These are phyloP conservation scores for Coemansia sp. DNA, from an alignment of 192 early-diverging fungal genomes.

Conservation along the genomic window DNA sequence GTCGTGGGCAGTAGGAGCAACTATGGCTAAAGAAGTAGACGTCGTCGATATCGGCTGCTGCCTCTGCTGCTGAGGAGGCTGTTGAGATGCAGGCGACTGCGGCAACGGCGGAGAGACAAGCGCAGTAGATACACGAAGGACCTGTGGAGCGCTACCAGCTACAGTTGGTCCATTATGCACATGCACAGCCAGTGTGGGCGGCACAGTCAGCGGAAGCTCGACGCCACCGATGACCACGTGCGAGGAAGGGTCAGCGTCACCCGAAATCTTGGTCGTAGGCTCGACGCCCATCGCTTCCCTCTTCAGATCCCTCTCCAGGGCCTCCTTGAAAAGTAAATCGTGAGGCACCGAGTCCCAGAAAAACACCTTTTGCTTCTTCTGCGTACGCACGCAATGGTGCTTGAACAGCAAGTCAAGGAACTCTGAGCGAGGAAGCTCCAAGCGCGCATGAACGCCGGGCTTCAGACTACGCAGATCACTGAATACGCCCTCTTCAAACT, in stretches of 20 bases:
- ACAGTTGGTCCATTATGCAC: constrained; percentile 2
- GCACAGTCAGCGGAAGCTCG: constrained; percentile 53
- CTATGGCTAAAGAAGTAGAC: background rate
- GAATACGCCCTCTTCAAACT: constrained; percentile 99
- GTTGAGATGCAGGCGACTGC: background rate
- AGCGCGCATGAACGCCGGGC: constrained; percentile 87
- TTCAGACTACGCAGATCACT: constrained; percentile 94
- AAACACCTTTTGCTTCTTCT: constrained; percentile 99
- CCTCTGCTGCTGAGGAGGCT: background rate
- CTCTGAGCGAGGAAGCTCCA: constrained; percentile 92
- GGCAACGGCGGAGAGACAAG: constrained; percentile 10
- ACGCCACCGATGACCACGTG: constrained; percentile 51
- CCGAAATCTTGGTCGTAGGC: constrained; percentile 67
- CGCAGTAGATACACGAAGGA: constrained; percentile 24
- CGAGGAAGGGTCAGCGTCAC: constrained; percentile 30
- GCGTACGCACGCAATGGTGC: constrained; percentile 94
- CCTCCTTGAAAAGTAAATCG: constrained; percentile 93
- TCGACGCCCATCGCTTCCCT: constrained; percentile 84
- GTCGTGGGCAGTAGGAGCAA: background rate
- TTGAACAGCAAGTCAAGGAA: constrained; percentile 95
- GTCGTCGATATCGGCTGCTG: background rate
- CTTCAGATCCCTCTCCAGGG: constrained; percentile 94
- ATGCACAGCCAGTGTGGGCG: constrained; percentile 52
- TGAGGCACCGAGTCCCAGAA: constrained; percentile 96
- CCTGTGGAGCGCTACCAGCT: background rate